Evolutionary conservation across 2,329 filamentous ascomycete species (phyloP).

Genomic region (Diaporthe helianthi): DNA sequence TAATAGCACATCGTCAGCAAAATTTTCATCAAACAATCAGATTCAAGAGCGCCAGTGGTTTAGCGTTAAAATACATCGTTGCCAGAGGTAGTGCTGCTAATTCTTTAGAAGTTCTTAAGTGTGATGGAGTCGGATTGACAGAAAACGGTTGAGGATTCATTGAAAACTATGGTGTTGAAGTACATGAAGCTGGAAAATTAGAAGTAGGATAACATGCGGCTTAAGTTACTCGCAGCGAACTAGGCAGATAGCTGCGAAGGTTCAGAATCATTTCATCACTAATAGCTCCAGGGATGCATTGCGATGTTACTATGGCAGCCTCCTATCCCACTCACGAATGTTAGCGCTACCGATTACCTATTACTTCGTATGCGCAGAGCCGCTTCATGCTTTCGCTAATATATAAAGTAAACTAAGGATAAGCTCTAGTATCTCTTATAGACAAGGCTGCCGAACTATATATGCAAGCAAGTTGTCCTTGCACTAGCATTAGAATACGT

Average conservation of each 20-base stretch:
- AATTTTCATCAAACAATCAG: neutral
- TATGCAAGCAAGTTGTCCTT: neutral
- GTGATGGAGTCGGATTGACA: neutral
- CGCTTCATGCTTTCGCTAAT: neutral
- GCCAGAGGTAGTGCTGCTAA: neutral
- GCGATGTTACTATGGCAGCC: too few species aligned
- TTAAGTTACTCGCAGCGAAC: neutral
- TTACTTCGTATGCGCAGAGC: neutral
- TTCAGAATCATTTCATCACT: neutral
- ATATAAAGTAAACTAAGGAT: neutral
- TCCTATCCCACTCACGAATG: too few species aligned
- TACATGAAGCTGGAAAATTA: too few species aligned
- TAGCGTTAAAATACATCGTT: neutral
- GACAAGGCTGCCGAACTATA: neutral
- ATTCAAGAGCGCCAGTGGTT: neutral
- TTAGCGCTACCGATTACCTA: neutral
- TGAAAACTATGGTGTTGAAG: too few species aligned
- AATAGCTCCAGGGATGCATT: too few species aligned
- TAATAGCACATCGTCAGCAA: neutral
- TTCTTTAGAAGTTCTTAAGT: neutral
- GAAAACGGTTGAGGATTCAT: neutral
- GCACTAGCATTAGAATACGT: neutral
- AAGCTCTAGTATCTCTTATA: too few species aligned
- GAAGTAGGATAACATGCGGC: neutral
- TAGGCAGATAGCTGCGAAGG: slow-evolving; percentile 1